Conservation (phyloP, 2,329 filamentous ascomycete species). For the Biscogniauxia mediterranea region DNA sequence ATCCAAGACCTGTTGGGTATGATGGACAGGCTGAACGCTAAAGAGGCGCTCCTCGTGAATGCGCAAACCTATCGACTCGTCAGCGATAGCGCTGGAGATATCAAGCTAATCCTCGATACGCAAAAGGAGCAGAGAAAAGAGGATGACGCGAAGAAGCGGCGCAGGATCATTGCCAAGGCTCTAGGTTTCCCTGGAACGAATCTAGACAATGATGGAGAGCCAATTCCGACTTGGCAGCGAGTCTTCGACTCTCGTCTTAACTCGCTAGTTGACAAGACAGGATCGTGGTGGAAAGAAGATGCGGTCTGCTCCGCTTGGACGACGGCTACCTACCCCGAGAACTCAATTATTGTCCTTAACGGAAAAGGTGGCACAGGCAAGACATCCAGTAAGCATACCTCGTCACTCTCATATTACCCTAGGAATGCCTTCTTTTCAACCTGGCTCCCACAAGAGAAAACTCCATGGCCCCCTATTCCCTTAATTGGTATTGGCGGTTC, state of each 20-base stretch:
- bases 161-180: slow-evolving; percentile 27
- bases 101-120: slow-evolving; percentile 29
- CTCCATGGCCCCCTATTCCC: too few species aligned
- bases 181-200: slow-evolving; percentile 28
- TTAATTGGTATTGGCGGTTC: background rate
- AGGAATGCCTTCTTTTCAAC: background rate
- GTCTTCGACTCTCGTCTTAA: slow-evolving; percentile 31
- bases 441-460: background rate
- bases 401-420: background rate
- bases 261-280: slow-evolving; percentile 29
- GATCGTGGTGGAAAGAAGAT: slow-evolving; percentile 28
- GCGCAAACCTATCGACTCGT: slow-evolving; percentile 35
- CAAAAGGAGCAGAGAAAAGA: slow-evolving; percentile 32
- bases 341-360: slow-evolving; percentile 27
- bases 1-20: slow-evolving; percentile 32
- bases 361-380: slow-evolving; percentile 33
- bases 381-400: slow-evolving; percentile 25
- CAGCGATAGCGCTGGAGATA: slow-evolving; percentile 31
- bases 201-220: slow-evolving; percentile 31
- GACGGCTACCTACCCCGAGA: slow-evolving; percentile 16
- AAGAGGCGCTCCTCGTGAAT: slow-evolving; percentile 33
- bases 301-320: slow-evolving; percentile 25
- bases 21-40: slow-evolving; percentile 34
- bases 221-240: slow-evolving; percentile 30
- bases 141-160: slow-evolving; percentile 33